Percentiles rank a stretch among this genome's conserved stretches.
Conservation (phyloP, 2,329 filamentous ascomycete genomes). For the Ascocoryne sarcoides region DNA sequence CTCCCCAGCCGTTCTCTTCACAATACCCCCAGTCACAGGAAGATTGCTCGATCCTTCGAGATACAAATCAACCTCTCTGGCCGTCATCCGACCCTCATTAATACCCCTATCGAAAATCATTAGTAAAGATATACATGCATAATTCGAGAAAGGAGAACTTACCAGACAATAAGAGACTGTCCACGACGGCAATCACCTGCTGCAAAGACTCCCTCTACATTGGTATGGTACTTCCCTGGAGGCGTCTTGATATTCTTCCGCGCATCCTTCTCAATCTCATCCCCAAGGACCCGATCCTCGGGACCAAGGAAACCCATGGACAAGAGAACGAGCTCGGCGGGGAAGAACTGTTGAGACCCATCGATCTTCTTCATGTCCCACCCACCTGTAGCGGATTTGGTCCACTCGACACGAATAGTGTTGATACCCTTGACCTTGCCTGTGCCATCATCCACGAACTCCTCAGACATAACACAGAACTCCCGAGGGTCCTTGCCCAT, state of each 20-base stretch:
- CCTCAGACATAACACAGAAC: slow-evolving; percentile 97
- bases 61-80: slow-evolving; percentile 84
- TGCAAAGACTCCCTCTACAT: slow-evolving; percentile 80
- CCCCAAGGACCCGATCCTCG: slow-evolving; percentile 77
- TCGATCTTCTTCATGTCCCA: slow-evolving; percentile 99
- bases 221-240: slow-evolving; percentile 79
- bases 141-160: slow-evolving; percentile 33
- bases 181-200: slow-evolving; percentile 92
- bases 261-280: slow-evolving; percentile 82
- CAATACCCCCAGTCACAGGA: slow-evolving; percentile 86
- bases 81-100: slow-evolving; percentile 90
- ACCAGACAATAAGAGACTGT: slow-evolving; percentile 94
- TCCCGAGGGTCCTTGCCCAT: slow-evolving; percentile 94
- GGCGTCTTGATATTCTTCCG: slow-evolving; percentile 96
- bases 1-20: slow-evolving; percentile 73
- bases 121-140: slow-evolving; percentile 24
- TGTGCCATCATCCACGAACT: slow-evolving; percentile 82
- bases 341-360: slow-evolving; percentile 91
- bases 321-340: slow-evolving; percentile 83
- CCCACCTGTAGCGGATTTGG: slow-evolving; percentile 75
- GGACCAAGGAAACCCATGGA: slow-evolving; percentile 97
- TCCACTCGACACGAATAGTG: slow-evolving; percentile 93
- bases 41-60: slow-evolving; percentile 72
- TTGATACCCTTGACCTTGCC: slow-evolving; percentile 94
- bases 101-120: slow-evolving; percentile 59